These are phyloP conservation scores for Plasmodium gaboni DNA, from an alignment of 169 alveolate species.

Conservation along the genomic window DNA sequence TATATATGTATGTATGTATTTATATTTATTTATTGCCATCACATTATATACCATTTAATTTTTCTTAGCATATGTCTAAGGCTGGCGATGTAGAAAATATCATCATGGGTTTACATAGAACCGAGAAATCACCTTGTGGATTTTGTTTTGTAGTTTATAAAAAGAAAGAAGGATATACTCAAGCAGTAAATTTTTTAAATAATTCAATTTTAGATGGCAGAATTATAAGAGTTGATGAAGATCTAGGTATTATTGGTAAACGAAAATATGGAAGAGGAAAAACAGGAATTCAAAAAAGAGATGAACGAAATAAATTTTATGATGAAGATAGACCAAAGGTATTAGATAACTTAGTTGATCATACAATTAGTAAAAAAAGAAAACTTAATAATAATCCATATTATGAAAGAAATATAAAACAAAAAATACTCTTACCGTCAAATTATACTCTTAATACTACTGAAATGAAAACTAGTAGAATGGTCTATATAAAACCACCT, in stretches of 20 bases:
- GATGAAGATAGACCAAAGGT: constrained; percentile 72
- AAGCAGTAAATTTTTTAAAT: constrained; percentile 81
- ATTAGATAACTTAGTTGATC: constrained; percentile 29
- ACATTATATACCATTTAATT: background rate
- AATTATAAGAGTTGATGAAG: constrained; percentile 85
- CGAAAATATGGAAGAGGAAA: constrained; percentile 85
- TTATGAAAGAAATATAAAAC: constrained; percentile 62
- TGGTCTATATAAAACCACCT: constrained; percentile 22
- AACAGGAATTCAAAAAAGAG: constrained; percentile 86
- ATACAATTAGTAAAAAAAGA: constrained; percentile 38
- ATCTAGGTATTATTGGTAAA: constrained; percentile 81
- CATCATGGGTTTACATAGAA: constrained; percentile 84
- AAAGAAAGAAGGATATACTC: constrained; percentile 78
- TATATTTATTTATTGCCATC: background rate
- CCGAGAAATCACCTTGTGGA: constrained; percentile 84
- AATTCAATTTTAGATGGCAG: constrained; percentile 86
- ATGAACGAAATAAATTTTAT: constrained; percentile 73
- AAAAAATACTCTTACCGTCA: constrained; percentile 1
- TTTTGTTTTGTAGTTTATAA: constrained; percentile 85
- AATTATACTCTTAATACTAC: constrained; percentile 5
- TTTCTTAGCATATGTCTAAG: constrained; percentile 42
- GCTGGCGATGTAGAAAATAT: constrained; percentile 85
- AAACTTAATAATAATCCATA: constrained; percentile 21
- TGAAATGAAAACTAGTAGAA: constrained; percentile 1
- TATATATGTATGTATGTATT: background rate